Conservation (phyloP, 441 rosid genomes). For the Cnidoscolus chayamansa region DNA sequence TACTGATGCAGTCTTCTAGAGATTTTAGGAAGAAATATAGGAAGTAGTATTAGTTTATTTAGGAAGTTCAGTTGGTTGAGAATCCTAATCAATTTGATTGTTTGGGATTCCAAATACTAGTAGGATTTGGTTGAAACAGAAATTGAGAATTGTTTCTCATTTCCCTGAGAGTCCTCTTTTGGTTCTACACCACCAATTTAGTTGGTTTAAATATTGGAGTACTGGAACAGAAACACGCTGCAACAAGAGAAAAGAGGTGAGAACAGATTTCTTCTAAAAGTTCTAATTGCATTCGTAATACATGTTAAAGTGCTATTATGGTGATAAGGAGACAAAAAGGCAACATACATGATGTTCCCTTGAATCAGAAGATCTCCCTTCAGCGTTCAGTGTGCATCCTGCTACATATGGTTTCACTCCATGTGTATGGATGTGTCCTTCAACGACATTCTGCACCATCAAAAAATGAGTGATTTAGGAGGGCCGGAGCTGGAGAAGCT, state of each 20-base stretch:
- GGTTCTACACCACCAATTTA: not conserved
- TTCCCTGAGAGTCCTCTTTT: no score
- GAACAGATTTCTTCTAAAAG: not conserved
- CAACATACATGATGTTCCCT: slow-evolving; percentile 29
- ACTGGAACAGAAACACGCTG: not conserved
- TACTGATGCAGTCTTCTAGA: no score
- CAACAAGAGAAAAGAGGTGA: not conserved
- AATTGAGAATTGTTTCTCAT: no score
- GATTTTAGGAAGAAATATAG: no score
- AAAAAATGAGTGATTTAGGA: not conserved
- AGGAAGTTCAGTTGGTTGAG: no score
- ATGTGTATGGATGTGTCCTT: slow-evolving; percentile 23
- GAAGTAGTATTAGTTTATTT: no score
- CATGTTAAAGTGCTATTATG: not conserved
- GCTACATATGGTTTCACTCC: slow-evolving; percentile 32
- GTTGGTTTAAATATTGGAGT: not conserved
- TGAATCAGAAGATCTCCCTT: slow-evolving; percentile 28
- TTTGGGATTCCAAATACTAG: no score
- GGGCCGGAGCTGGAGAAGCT: not conserved
- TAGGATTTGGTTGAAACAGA: no score
- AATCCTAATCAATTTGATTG: no score
- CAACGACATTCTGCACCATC: slow-evolving; percentile 34
- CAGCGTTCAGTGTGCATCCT: slow-evolving; percentile 30
- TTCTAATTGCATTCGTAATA: not conserved
- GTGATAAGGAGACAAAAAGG: slow-evolving; percentile 5